phyloP scores from a whole-genome alignment of 177 flowering plant species.

The Telopea speciosissima region DNA sequence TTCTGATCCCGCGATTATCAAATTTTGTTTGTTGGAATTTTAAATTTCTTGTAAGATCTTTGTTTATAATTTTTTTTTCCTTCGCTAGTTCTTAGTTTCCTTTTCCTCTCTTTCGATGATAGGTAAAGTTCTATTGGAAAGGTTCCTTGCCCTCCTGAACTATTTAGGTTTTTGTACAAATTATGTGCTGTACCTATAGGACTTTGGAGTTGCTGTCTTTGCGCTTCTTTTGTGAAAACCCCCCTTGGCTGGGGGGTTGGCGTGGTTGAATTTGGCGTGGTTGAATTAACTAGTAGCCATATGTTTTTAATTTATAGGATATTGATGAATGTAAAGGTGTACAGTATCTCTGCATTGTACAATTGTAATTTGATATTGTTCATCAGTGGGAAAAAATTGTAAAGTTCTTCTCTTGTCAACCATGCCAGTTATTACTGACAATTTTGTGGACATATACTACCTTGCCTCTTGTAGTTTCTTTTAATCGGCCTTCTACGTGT shows the following conservation, averaged over 20 bases:
- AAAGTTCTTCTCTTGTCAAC: neutral
- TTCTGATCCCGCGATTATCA: no score
- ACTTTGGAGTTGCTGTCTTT: neutral
- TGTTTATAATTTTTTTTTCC: neutral
- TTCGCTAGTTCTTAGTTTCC: no score
- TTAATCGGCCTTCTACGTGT: neutral
- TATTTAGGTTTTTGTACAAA: neutral
- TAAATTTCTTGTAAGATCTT: neutral
- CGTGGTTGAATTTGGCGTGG: no score
- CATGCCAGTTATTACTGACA: neutral
- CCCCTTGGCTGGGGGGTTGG: no score
- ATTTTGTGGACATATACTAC: neutral
- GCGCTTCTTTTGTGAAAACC: neutral
- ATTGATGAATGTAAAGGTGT: neutral
- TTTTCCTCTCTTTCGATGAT: no score
- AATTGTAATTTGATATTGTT: no score
- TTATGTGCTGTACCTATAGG: neutral
- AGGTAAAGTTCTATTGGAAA: neutral
- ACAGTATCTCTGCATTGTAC: neutral
- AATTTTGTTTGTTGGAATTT: neutral
- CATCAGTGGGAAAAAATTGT: no score
- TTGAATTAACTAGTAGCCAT: no score
- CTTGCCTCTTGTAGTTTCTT: neutral
- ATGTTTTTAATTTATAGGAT: neutral
- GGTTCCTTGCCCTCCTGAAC: neutral